These are phyloP conservation scores for Peltaster fructicola DNA, from an alignment of 2,329 filamentous ascomycete genomes.

Conservation along the genomic window DNA sequence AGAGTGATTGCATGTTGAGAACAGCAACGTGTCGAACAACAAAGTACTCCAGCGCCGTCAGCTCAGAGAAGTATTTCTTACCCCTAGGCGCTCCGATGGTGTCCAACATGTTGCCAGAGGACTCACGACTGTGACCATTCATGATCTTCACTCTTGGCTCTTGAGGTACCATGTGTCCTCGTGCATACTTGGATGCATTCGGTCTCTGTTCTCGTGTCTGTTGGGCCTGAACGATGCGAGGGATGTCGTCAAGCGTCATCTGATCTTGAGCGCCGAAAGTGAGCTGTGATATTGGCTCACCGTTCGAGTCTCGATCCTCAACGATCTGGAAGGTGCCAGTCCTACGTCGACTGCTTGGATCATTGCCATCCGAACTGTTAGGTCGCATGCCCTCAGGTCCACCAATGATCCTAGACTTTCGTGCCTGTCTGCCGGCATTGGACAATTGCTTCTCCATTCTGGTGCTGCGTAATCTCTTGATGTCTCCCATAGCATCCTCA, in stretches of 20 bases:
- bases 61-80: constrained; percentile 87
- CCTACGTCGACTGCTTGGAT: constrained; percentile 9
- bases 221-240: constrained; percentile 85
- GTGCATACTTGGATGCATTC: constrained; percentile 58
- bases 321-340: constrained; percentile 54
- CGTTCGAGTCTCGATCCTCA: constrained; percentile 54
- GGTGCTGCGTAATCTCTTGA: constrained; percentile 77
- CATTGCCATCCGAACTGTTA: constrained; percentile 47
- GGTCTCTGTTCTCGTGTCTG: constrained; percentile 82
- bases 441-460: constrained; percentile 88
- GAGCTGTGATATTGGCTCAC: constrained; percentile 51
- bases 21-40: constrained; percentile 92
- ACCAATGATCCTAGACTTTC: constrained; percentile 84
- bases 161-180: constrained; percentile 48
- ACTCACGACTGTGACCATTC: constrained; percentile 46
- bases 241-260: constrained; percentile 88
- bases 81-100: too few relatives aligned
- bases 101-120: constrained; percentile 14
- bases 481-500: constrained; percentile 91
- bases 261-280: constrained; percentile 84
- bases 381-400: constrained; percentile 60
- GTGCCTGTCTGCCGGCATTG: constrained; percentile 75
- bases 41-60: constrained; percentile 91
- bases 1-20: constrained; percentile 78
- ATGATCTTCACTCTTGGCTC: constrained; percentile 52